These are phyloP conservation scores for Closterium sp. DNA, from an alignment of 139 green algal genomes.

Conservation along the genomic window DNA sequence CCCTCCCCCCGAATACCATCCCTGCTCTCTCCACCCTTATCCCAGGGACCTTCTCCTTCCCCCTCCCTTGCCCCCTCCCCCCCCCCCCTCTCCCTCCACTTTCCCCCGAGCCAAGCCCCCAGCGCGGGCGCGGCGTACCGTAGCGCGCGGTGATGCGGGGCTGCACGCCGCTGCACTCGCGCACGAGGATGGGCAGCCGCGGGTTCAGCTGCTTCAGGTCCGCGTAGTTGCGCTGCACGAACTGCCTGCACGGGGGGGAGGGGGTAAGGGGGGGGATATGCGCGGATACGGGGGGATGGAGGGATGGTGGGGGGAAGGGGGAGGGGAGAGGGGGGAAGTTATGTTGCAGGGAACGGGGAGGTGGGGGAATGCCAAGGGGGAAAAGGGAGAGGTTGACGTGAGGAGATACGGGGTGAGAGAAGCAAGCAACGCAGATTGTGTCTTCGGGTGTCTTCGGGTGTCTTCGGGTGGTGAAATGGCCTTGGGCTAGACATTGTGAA, in stretches of 20 bases:
- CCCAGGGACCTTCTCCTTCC: background rate
- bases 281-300: background rate
- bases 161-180: slow-evolving; percentile 70
- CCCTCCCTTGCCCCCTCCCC: background rate
- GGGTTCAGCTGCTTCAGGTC: slow-evolving; percentile 89
- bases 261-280: background rate
- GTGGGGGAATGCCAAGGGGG: background rate
- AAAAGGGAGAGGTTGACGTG: background rate
- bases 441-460: no score
- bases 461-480: no score
- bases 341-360: background rate
- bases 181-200: slow-evolving; percentile 78
- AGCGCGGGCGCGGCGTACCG: slow-evolving; percentile 59
- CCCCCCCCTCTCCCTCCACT: background rate
- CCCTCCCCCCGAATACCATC: background rate
- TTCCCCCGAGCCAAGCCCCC: background rate
- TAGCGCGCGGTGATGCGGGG: slow-evolving; percentile 77
- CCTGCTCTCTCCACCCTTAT: background rate
- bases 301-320: background rate
- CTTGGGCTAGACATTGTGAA: background rate
- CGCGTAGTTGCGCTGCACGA: slow-evolving; percentile 73
- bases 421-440: background rate
- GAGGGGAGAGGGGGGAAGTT: background rate
- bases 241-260: slow-evolving; percentile 65
- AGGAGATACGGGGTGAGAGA: background rate